Evolutionary conservation across 2,329 filamentous ascomycete species (phyloP), one percentile per base, ranked within the genome.

Genomic region (Aspergillus awamori): DNA sequence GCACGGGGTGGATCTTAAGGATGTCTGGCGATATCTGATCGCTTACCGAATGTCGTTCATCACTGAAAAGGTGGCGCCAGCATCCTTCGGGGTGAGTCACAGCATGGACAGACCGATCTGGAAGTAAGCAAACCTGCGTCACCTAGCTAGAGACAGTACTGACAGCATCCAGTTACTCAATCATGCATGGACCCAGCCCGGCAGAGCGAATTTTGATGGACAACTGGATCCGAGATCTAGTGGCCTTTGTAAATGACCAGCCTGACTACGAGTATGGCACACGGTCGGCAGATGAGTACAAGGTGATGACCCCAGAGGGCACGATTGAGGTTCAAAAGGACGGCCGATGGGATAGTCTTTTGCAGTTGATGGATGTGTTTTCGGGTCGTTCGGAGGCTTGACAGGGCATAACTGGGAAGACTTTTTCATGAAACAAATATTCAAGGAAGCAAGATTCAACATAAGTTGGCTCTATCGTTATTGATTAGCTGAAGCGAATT

Each of bases 11-110:
- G 20, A 54, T 1, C 41, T 78, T 0, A 47, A 62, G 3, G 70
- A 79, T 60, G 72, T 80, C 11, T 81, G 78, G 79, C 70, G 78
- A 15, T 81, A 80, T 65, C 68, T 72, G n/a, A 75, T 81, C 39
- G 73, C 77, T 1, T 80, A 80, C 49, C 69, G 77, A 3, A 61
- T 81, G 33, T 79, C 76, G 0, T 81, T 80, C 54, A 81, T 80
- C 48, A 70, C 72, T 10, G 74, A 80, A 4, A 72, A 73, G 7
- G 62, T 79, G 3, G 77, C 77, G 1, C 78, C 79, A 0, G 68
- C 70, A 0, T 63, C 66, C 4, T 69, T 66, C 47, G 67, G 68
- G 2, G 68, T 70, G 6, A 63, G 66, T 4, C 78, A 81, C 63
- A 75, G 76, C 4, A 80, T 79, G 78, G 78, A 80, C 39, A 75